phyloP scores from a whole-genome alignment of 352 stramenopile genomes.

The Sclerospora graminicola region DNA sequence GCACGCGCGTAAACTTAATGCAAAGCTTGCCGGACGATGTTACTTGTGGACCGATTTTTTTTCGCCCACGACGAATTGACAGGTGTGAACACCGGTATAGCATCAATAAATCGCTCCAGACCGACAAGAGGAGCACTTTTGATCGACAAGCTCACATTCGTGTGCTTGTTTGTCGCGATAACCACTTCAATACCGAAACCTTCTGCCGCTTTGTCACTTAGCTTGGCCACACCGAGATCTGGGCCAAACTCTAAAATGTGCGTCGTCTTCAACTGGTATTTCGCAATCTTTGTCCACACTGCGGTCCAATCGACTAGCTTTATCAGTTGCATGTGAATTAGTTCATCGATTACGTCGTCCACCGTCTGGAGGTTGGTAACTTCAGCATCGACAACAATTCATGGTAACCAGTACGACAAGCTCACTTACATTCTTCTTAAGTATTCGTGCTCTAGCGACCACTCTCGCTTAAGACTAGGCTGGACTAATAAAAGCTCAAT shows the following conservation, averaged over 20 bases:
- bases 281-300: constrained; percentile 32
- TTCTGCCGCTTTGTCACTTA: constrained; percentile 36
- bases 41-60: constrained; percentile 40
- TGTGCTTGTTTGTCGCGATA: constrained; percentile 33
- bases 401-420: constrained; percentile 66
- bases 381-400: constrained; percentile 40
- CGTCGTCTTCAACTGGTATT: constrained; percentile 29
- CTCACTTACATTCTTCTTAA: too few species aligned
- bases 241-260: constrained; percentile 76
- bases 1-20: constrained; percentile 60
- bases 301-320: constrained; percentile 49
- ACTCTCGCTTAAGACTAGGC: constrained; percentile 60
- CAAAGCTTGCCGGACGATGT: constrained; percentile 34
- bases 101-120: constrained; percentile 32
- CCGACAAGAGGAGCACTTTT: constrained; percentile 24
- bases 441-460: too few species aligned
- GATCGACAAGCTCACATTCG: constrained; percentile 12
- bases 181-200: constrained; percentile 45
- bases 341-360: constrained; percentile 30
- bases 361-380: constrained; percentile 43
- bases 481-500: too few species aligned
- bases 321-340: constrained; percentile 59
- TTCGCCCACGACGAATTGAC: constrained; percentile 31
- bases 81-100: constrained; percentile 1
- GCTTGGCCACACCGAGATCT: constrained; percentile 39